Base-by-base conservation (phyloP, 1,284 basidiomycete species). In the Sporisorium exsertum region DNA sequence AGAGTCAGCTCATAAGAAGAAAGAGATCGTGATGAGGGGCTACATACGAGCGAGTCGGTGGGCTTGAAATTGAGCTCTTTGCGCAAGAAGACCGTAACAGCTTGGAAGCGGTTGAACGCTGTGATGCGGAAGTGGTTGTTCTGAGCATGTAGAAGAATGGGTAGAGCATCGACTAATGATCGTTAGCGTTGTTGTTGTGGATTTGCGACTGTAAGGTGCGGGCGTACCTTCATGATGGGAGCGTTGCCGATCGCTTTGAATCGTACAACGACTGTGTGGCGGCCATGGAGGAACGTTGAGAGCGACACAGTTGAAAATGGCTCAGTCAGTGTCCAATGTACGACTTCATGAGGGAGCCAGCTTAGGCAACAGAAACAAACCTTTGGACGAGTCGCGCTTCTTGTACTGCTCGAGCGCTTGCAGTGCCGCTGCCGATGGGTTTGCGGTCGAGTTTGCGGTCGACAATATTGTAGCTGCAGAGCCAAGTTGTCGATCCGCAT, bases 201-300 rank as follows among this genome's bases (percentile, higher is more conserved):
- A 20, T 33, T 13, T 15, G 22, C 8, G 35, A 32, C 26, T n/a
- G 59, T 24, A n/a, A 33, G 56, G n/a, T n/a, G 24, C 9, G 47
- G 37, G 18, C 72, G 16, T 58, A 79, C 77, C 87, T 93, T 96
- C 95, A 98, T 97, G 81, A 98, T 95, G 0, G 96, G 96, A 0
- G 95, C 95, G 78, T 95, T 95, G 47, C 96, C 96, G n/a, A 97
- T 94, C 0, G 95, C 95, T 85, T 97, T 97, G 90, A 98, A 99
- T 43, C 94, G 91, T 10, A 99, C 94, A 64, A 98, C 92, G 60
- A 98, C 95, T 97, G 46, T 27, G 13, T 20, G 29, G 13, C 8
- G 16, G 5, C 9, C 2, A n/a, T n/a, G n/a, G n/a, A n/a, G 33
- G 13, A 3, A 15, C 33, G 33, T 12, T 7, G 33, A 3, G 13